A percentile compares a stretch with the other conserved stretches of the same genome.
These are phyloP conservation scores for Gossypium turneri DNA, from an alignment of 345 rosid species.

Conservation along the genomic window DNA sequence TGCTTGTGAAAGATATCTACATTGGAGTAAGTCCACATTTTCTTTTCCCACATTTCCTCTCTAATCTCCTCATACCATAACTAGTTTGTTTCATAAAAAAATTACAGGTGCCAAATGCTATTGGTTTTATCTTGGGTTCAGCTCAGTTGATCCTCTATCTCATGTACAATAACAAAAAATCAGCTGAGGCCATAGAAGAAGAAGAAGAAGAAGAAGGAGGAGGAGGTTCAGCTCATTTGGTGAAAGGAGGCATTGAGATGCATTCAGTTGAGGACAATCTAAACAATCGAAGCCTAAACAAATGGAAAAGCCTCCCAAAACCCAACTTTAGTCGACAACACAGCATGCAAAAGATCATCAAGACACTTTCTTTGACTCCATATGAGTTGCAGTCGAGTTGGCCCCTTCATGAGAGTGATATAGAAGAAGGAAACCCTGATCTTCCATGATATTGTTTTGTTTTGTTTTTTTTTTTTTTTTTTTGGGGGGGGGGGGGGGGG, in stretches of 20 bases:
- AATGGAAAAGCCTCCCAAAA: slow-evolving; percentile 17
- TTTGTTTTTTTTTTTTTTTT: not conserved
- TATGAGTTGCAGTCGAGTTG: slow-evolving; percentile 9
- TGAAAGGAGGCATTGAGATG: slow-evolving; percentile 11
- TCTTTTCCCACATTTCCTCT: not conserved
- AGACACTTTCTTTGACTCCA: slow-evolving; percentile 12
- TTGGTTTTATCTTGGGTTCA: slow-evolving; percentile 46
- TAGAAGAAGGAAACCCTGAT: not conserved
- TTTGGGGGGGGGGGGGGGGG: not conserved
- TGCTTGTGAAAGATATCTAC: slow-evolving; percentile 34
- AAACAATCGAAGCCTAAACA: slow-evolving; percentile 2
- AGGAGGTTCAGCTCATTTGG: slow-evolving; percentile 26
- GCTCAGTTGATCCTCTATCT: slow-evolving; percentile 46
- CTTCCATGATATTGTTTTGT: not conserved
- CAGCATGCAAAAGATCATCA: slow-evolving; percentile 12
- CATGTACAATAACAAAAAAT: slow-evolving; percentile 34
- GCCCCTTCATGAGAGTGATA: not conserved
- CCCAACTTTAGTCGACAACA: slow-evolving; percentile 3
- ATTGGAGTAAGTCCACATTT: slow-evolving; percentile 33
- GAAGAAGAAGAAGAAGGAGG: slow-evolving; percentile 37
- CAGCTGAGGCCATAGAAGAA: slow-evolving; percentile 23
- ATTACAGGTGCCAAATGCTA: slow-evolving; percentile 47
- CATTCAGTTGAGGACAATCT: not conserved
- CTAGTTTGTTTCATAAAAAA: not conserved
- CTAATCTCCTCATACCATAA: not conserved